phyloP scores from a whole-genome alignment of 176 grass and related monocot species.

The Phyllostachys edulis region DNA sequence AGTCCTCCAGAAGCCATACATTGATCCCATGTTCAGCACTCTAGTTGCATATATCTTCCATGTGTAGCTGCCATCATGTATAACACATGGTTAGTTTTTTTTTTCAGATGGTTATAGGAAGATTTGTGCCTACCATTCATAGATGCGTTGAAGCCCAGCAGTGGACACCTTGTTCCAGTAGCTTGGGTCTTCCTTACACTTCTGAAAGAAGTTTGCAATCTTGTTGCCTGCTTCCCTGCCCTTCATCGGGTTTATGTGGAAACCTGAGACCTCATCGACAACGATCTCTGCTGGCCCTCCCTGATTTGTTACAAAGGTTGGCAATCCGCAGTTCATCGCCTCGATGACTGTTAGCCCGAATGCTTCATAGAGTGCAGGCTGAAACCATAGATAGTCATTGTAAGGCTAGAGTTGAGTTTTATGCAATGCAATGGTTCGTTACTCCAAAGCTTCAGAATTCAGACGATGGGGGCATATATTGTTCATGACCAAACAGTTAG shows the following conservation, averaged over 20 bases:
- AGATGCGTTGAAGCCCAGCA: constrained; percentile 81
- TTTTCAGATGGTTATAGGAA: too few relatives aligned
- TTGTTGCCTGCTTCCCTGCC: constrained; percentile 67
- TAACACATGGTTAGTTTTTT: too few relatives aligned
- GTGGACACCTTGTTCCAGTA: constrained; percentile 92
- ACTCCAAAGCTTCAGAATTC: too few relatives aligned
- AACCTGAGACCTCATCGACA: constrained; percentile 75
- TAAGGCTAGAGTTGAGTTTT: too few relatives aligned
- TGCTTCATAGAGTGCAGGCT: constrained; percentile 95
- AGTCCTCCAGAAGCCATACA: constrained; percentile 80
- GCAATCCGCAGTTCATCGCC: constrained; percentile 92
- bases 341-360: constrained; percentile 91
- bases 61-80: constrained; percentile 64
- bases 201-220: constrained; percentile 85
- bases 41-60: constrained; percentile 94
- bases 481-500: too few relatives aligned
- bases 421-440: not conserved
- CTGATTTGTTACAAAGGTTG: constrained; percentile 85
- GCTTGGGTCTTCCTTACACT: constrained; percentile 67
- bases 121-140: constrained; percentile 55
- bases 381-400: not conserved
- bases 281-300: constrained; percentile 92
- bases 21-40: constrained; percentile 80
- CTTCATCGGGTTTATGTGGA: constrained; percentile 77
- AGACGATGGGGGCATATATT: too few relatives aligned